A percentile compares a stretch with the other conserved stretches of the same genome.
Evolutionary conservation across 345 rosid species (phyloP).

Genomic region (Hevea brasiliensis): DNA sequence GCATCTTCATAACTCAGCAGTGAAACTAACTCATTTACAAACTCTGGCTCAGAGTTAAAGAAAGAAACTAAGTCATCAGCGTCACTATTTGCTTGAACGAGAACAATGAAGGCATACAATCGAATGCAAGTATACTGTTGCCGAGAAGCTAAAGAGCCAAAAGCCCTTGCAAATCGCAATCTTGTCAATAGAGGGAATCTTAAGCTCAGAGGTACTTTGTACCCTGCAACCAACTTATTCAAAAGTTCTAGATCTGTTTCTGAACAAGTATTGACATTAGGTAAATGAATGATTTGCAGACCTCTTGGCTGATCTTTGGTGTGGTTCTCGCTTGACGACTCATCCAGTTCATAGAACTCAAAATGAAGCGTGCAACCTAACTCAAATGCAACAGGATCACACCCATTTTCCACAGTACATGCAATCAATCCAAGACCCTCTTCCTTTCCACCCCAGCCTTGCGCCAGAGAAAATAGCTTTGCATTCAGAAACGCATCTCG

Average conservation of each 20-base stretch:
- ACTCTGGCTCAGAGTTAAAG: slow-evolving; percentile 91
- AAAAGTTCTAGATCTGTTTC: slow-evolving; percentile 85
- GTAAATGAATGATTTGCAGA: slow-evolving; percentile 73
- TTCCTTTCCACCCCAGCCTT: slow-evolving; percentile 99
- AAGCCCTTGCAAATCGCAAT: slow-evolving; percentile 87
- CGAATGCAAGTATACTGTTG: slow-evolving; percentile 91
- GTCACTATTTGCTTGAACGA: slow-evolving; percentile 81
- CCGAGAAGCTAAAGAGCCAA: slow-evolving; percentile 66
- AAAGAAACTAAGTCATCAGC: slow-evolving; percentile 76
- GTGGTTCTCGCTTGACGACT: slow-evolving; percentile 33
- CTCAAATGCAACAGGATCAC: slow-evolving; percentile 69
- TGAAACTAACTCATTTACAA: slow-evolving; percentile 79
- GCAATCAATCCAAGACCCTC: slow-evolving; percentile 91
- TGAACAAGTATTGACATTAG: slow-evolving; percentile 40
- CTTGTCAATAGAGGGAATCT: slow-evolving; percentile 81
- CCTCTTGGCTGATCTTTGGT: slow-evolving; percentile 53
- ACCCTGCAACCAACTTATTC: slow-evolving; percentile 62
- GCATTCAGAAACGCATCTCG: slow-evolving; percentile 76
- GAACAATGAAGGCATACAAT: slow-evolving; percentile 84
- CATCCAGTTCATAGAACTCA: slow-evolving; percentile 75
- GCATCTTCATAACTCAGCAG: slow-evolving; percentile 77
- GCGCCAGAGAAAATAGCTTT: slow-evolving; percentile 85
- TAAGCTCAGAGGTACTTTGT: slow-evolving; percentile 72
- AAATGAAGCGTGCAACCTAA: slow-evolving; percentile 91
- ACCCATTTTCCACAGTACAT: slow-evolving; percentile 59